Evolutionary conservation across 129 eudicot genomes (phyloP).

Genomic region (Apium graveolens): DNA sequence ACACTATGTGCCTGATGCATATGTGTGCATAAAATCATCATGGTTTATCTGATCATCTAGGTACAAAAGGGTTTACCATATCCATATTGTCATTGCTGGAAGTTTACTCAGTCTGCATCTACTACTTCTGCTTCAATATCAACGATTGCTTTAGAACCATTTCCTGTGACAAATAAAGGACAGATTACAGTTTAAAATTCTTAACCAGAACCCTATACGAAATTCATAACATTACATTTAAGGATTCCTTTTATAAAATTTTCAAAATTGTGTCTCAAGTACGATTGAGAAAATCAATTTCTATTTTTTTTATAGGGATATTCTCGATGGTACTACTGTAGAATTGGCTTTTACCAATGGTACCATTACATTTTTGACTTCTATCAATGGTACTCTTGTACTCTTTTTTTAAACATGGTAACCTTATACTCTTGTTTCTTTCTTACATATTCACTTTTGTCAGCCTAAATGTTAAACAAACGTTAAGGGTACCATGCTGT

Average conservation of each 20-base stretch:
- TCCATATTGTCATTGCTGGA: background rate
- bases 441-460: too few relatives aligned
- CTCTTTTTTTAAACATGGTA: too few relatives aligned
- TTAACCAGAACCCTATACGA: background rate
- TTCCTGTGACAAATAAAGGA: constrained; percentile 36
- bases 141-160: constrained; percentile 43
- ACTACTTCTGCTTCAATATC: constrained; percentile 84
- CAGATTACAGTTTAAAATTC: background rate
- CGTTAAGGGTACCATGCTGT: too few relatives aligned
- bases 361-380: too few relatives aligned
- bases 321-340: too few relatives aligned
- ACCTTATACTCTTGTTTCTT: too few relatives aligned
- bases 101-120: constrained; percentile 52
- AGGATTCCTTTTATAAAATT: background rate
- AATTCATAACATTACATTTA: background rate
- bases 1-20: background rate
- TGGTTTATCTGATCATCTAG: background rate
- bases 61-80: background rate
- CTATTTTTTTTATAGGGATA: too few relatives aligned
- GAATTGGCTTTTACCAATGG: too few relatives aligned
- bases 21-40: background rate
- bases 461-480: too few relatives aligned
- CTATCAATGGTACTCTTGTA: too few relatives aligned
- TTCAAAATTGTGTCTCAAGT: background rate
- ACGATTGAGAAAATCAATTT: background rate